These are phyloP conservation scores for Chrysophaeum taylorii DNA, from an alignment of 352 stramenopile genomes.

Conservation along the genomic window DNA sequence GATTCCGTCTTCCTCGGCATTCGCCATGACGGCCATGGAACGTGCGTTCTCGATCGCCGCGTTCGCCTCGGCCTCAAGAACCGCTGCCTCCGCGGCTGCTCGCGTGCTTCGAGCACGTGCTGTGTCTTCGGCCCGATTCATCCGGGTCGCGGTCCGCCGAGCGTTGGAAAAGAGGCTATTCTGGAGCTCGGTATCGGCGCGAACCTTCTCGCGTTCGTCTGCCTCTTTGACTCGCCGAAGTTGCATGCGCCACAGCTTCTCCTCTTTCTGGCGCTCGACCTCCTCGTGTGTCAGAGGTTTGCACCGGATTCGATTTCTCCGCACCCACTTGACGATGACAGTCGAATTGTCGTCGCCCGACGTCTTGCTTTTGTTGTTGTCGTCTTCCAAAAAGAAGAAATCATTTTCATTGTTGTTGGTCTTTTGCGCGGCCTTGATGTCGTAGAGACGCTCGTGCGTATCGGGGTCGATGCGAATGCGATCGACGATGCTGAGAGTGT, in stretches of 20 bases:
- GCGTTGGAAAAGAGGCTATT: neutral
- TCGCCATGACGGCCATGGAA: too few species aligned
- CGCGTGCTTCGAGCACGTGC: conserved; percentile 7
- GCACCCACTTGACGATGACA: conserved; percentile 17
- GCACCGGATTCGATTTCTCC: neutral
- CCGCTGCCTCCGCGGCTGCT: neutral
- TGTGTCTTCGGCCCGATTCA: neutral
- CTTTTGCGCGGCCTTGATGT: conserved; percentile 11
- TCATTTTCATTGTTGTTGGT: neutral
- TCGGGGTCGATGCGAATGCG: conserved; percentile 19
- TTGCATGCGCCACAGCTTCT: conserved; percentile 16
- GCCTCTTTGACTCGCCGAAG: conserved; percentile 2
- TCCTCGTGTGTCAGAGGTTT: conserved; percentile 12
- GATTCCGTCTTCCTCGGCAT: neutral
- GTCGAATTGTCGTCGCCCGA: neutral
- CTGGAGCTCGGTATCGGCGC: conserved; percentile 18
- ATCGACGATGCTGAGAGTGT: conserved; percentile 11
- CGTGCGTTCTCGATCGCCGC: too few species aligned
- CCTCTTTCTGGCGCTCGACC: conserved; percentile 14
- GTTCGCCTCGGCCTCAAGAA: too few species aligned
- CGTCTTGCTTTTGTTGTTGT: conserved; percentile 1
- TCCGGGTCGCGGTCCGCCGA: neutral
- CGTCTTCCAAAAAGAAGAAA: neutral
- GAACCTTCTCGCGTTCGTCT: neutral
- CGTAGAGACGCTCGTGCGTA: conserved; percentile 26